A percentile compares a stretch with the other conserved stretches of the same genome.
These are phyloP conservation scores for Phialophora expanda DNA, from an alignment of 2,329 filamentous ascomycete genomes.

Conservation along the genomic window DNA sequence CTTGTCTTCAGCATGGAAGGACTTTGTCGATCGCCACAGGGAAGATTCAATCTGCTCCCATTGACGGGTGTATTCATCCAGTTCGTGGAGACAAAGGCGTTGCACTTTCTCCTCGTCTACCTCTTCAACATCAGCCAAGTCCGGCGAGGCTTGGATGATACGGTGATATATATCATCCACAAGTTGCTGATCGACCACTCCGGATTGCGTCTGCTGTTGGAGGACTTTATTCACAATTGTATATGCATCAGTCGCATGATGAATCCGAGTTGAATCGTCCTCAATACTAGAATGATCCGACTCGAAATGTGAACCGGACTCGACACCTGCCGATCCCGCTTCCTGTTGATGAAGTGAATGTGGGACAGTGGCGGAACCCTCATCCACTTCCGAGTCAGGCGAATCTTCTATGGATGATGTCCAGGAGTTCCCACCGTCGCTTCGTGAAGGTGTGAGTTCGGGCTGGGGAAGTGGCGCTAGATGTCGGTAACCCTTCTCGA, in stretches of 20 bases:
- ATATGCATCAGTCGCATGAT: conserved; percentile 37
- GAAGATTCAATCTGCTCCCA: conserved; percentile 25
- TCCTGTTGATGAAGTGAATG: background rate
- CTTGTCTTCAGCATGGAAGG: conserved; percentile 16
- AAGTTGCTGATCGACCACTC: conserved; percentile 44
- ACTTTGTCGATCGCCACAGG: conserved; percentile 15
- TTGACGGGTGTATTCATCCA: conserved; percentile 41
- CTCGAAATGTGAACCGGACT: conserved; percentile 21
- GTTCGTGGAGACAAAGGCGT: conserved; percentile 60
- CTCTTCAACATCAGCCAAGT: conserved; percentile 58
- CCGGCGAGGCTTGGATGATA: conserved; percentile 56
- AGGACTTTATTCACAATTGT: conserved; percentile 40
- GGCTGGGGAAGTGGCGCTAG: conserved; percentile 24
- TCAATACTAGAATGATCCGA: conserved; percentile 29
- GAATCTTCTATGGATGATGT: conserved; percentile 37
- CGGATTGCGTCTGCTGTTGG: conserved; percentile 37
- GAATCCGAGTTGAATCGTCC: conserved; percentile 27
- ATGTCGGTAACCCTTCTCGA: conserved; percentile 48
- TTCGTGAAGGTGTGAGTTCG: conserved; percentile 32
- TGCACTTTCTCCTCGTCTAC: conserved; percentile 62
- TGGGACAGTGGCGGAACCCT: background rate
- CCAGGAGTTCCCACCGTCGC: conserved; percentile 35
- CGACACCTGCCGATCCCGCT: conserved; percentile 7
- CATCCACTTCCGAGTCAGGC: conserved; percentile 19
- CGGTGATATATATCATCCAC: conserved; percentile 43